Conservation (phyloP, 176 grass and related monocot species). For the Carex kokanica region DNA sequence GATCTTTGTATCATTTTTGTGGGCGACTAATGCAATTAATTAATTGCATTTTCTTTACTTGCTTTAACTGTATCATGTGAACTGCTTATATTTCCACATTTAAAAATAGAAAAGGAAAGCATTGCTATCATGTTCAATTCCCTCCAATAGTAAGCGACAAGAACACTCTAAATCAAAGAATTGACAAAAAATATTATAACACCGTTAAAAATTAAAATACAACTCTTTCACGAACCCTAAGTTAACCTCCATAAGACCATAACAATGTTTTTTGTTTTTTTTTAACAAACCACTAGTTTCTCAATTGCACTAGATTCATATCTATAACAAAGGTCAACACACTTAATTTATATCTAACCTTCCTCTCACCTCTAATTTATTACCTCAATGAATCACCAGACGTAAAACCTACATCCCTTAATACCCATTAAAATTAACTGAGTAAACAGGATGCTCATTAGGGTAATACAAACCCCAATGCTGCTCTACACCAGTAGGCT, state of each 20-base stretch:
- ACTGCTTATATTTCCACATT: not conserved
- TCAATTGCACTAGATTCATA: not conserved
- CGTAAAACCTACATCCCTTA: not conserved
- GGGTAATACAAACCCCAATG: conserved; percentile 57
- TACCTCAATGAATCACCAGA: not conserved
- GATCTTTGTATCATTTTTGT: not conserved
- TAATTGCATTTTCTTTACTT: not conserved
- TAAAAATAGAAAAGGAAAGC: not conserved
- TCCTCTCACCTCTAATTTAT: not conserved
- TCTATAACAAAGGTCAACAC: not conserved
- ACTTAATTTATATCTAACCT: not conserved
- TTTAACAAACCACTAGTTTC: too few relatives aligned
- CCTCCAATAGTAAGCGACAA: not conserved
- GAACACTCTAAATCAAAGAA: not conserved
- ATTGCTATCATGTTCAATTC: not conserved
- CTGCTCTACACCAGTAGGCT: conserved; percentile 28
- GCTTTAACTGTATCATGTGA: not conserved
- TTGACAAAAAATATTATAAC: not conserved
- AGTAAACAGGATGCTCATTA: conserved; percentile 41
- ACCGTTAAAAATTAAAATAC: not conserved
- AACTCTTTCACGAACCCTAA: not conserved
- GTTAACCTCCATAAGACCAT: not conserved
- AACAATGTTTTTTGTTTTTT: too few relatives aligned
- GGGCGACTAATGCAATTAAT: not conserved
- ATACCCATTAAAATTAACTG: not conserved